Conservation (phyloP, 2,329 filamentous ascomycete genomes). For the Didymella arachidicola region DNA sequence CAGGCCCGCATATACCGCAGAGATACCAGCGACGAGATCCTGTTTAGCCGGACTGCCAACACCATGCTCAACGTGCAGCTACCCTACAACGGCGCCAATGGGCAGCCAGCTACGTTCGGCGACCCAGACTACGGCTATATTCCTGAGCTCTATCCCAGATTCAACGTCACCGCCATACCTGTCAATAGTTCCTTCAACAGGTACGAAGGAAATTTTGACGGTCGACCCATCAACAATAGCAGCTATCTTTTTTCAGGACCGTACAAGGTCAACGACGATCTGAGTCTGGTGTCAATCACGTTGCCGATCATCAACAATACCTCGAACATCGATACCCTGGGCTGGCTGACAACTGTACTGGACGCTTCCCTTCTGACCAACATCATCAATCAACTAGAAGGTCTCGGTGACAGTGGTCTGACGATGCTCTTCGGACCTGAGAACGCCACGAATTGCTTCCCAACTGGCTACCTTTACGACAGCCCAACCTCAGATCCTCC, state of each 20-base stretch:
- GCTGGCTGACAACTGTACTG: conserved; percentile 83
- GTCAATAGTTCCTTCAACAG: conserved; percentile 44
- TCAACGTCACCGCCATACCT: conserved; percentile 65
- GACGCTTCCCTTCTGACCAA: conserved; percentile 70
- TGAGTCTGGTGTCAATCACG: conserved; percentile 81
- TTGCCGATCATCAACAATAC: conserved; percentile 77
- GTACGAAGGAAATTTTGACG: conserved; percentile 54
- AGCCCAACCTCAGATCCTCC: conserved; percentile 30
- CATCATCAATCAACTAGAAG: conserved; percentile 70
- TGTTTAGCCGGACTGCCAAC: conserved; percentile 56
- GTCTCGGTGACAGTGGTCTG: conserved; percentile 73
- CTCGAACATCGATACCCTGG: conserved; percentile 70
- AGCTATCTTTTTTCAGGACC: conserved; percentile 79
- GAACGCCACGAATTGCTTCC: conserved; percentile 67
- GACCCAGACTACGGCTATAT: conserved; percentile 73
- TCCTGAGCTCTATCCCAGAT: conserved; percentile 76
- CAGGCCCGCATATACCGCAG: conserved; percentile 78
- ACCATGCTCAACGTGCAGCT: conserved; percentile 62
- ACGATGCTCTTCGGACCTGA: conserved; percentile 75
- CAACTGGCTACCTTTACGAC: conserved; percentile 44
- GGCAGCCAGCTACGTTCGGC: conserved; percentile 66
- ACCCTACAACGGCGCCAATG: conserved; percentile 68
- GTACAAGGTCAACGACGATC: conserved; percentile 72
- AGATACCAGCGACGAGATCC: conserved; percentile 63
- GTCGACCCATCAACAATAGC: conserved; percentile 53